A percentile compares a stretch with the other conserved stretches of the same genome.
Conservation (phyloP, 1,284 basidiomycete genomes). For the Fomitopsis schrenkii region DNA sequence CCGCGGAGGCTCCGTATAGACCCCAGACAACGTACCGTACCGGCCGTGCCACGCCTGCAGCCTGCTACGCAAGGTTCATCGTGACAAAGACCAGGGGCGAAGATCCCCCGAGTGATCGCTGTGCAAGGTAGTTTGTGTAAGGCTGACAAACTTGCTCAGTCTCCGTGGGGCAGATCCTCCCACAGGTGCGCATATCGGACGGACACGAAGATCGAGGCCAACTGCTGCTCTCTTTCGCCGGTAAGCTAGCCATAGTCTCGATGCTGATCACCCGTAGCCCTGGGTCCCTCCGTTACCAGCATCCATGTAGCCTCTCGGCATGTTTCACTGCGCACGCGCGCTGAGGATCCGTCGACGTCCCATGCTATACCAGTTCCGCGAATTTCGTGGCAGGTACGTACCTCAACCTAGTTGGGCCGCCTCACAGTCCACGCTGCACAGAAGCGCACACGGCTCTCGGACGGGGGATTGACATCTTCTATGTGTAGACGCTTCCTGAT, state of each 20-base stretch:
- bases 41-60: background rate
- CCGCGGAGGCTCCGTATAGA: background rate
- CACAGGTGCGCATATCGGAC: background rate
- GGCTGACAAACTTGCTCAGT: background rate
- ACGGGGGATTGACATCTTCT: background rate
- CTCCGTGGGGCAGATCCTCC: background rate
- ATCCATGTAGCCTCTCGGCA: background rate
- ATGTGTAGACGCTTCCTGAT: too few relatives aligned
- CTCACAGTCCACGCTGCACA: background rate
- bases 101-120: background rate
- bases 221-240: background rate
- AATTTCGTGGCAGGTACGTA: background rate
- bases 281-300: background rate
- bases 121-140: background rate
- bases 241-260: background rate
- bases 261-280: background rate
- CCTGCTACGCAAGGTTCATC: background rate
- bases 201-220: background rate
- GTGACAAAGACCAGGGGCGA: background rate
- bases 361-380: background rate
- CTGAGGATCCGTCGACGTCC: too few relatives aligned
- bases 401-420: background rate
- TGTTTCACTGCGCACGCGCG: background rate
- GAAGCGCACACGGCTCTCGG: background rate
- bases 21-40: background rate